Evolutionary conservation across 176 grass and related monocot genomes (phyloP).

Genomic region (Guadua angustifolia): DNA sequence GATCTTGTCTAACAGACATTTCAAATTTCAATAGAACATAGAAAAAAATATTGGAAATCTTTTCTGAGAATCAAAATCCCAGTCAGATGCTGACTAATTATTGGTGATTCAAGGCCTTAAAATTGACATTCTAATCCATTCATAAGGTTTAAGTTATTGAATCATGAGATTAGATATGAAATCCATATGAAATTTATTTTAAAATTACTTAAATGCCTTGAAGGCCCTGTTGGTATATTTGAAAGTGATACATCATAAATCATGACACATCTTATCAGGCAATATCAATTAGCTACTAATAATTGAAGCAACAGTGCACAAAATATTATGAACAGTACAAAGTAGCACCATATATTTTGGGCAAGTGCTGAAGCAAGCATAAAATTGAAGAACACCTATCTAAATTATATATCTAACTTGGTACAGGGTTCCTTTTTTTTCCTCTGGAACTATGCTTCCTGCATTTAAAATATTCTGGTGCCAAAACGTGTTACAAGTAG

Average conservation of each 20-base stretch:
- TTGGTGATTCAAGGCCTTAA: background rate
- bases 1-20: background rate
- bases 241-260: conserved; percentile 25
- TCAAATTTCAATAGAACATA: background rate
- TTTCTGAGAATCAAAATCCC: background rate
- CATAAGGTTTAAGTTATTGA: conserved; percentile 4
- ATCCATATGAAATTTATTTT: background rate
- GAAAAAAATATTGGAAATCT: background rate
- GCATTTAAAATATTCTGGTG: background rate
- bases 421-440: background rate
- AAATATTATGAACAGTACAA: conserved; percentile 23
- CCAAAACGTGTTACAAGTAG: too few species aligned
- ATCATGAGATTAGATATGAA: background rate
- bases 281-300: background rate
- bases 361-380: conserved; percentile 29
- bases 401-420: conserved; percentile 11
- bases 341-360: conserved; percentile 30
- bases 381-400: background rate
- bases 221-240: conserved; percentile 12
- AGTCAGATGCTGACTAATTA: too few species aligned
- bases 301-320: background rate
- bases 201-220: conserved; percentile 27
- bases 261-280: background rate
- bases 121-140: background rate
- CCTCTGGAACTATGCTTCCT: conserved; percentile 7